These are phyloP conservation scores for Blepharisma undulans DNA, from an alignment of 169 alveolate genomes.

Conservation along the genomic window DNA sequence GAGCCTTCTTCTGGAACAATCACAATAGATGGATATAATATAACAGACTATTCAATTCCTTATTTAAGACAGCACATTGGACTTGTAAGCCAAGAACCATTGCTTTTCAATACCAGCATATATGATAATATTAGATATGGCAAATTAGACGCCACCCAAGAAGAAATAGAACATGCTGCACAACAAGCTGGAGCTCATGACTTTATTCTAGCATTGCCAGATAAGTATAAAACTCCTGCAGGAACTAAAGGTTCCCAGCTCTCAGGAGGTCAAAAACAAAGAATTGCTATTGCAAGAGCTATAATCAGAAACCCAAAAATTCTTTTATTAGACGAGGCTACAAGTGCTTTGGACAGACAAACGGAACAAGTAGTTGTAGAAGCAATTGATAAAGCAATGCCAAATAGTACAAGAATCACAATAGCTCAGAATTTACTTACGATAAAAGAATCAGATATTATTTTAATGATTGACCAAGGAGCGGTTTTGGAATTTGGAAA, in stretches of 20 bases:
- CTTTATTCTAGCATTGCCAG: conserved; percentile 57
- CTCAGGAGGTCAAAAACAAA: conserved; percentile 77
- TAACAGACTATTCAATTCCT: conserved; percentile 53
- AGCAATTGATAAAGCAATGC: conserved; percentile 72
- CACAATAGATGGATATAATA: conserved; percentile 62
- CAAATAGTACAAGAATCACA: conserved; percentile 58
- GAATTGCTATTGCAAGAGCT: conserved; percentile 83
- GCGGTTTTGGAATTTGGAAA: conserved; percentile 64
- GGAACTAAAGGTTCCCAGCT: conserved; percentile 66
- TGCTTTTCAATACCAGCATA: conserved; percentile 49
- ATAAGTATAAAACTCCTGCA: conserved; percentile 64
- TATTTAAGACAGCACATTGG: conserved; percentile 63
- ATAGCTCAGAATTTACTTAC: conserved; percentile 77
- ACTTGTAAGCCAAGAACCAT: conserved; percentile 65
- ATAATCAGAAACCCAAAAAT: conserved; percentile 60
- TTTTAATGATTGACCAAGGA: conserved; percentile 59
- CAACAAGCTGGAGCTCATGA: conserved; percentile 66
- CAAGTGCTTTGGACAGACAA: conserved; percentile 77
- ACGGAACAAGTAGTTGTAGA: conserved; percentile 74
- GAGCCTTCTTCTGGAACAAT: conserved; percentile 76
- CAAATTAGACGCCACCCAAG: conserved; percentile 48
- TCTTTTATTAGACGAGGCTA: conserved; percentile 77
- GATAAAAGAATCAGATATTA: conserved; percentile 57
- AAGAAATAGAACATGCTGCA: conserved; percentile 66
- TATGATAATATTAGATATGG: conserved; percentile 70